Evolutionary conservation across 305 asterid genomes (phyloP).

Genomic region (Fraxinus platypoda): DNA sequence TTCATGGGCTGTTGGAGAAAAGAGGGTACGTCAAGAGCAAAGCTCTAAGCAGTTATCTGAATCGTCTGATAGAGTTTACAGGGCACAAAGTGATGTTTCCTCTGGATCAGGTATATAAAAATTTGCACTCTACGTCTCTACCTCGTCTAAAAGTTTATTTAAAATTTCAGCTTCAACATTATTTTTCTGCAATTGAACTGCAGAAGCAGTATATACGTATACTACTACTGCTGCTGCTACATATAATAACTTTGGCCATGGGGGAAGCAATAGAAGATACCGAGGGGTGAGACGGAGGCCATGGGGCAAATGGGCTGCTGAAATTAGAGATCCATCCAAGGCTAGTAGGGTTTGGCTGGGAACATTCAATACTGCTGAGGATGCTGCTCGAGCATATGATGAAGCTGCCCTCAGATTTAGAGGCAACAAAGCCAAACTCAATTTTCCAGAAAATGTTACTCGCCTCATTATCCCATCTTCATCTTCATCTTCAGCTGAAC

Average conservation of each 20-base stretch:
- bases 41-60: conserved; percentile 13
- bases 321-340: neutral
- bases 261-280: conserved; percentile 8
- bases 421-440: neutral
- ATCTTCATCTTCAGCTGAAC: neutral
- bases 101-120: conserved; percentile 34
- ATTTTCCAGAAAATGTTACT: neutral
- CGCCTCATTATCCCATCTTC: neutral
- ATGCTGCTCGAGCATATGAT: conserved; percentile 3
- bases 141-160: neutral
- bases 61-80: conserved; percentile 26
- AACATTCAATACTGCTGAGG: neutral
- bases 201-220: conserved; percentile 35
- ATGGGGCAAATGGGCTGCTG: neutral
- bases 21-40: conserved; percentile 44
- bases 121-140: neutral
- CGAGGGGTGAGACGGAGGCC: neutral
- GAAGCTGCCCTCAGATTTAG: neutral
- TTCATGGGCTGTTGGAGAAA: conserved; percentile 35
- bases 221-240: conserved; percentile 18
- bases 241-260: neutral
- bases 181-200: neutral
- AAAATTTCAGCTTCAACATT: conserved; percentile 6
- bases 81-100: conserved; percentile 27
- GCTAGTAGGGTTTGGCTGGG: neutral